Percentiles rank a stretch among this genome's conserved stretches.
phyloP scores from a whole-genome alignment of 1,284 basidiomycete species.

The Coniophora puteana region DNA sequence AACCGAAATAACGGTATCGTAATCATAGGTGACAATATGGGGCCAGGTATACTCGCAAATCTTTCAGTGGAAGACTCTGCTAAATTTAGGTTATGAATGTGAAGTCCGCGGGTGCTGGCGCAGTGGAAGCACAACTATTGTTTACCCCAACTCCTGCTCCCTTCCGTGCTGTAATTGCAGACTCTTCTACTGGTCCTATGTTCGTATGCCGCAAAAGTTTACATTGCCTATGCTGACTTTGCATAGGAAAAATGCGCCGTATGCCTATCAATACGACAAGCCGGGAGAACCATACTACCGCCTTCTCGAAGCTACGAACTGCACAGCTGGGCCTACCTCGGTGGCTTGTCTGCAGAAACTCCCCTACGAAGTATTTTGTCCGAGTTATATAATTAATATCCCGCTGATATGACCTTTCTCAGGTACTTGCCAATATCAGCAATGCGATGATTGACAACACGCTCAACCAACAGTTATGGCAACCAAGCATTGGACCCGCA shows the following conservation, averaged over 20 bases:
- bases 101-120: conserved; percentile 57
- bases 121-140: conserved; percentile 46
- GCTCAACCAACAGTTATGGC: conserved; percentile 54
- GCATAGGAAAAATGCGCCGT: conserved; percentile 52
- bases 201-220: conserved; percentile 24
- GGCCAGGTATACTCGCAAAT: conserved; percentile 45
- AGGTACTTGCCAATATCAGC: conserved; percentile 44
- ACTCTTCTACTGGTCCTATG: conserved; percentile 56
- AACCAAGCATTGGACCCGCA: conserved; percentile 49
- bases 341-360: conserved; percentile 45
- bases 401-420: not conserved
- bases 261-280: conserved; percentile 48
- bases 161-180: conserved; percentile 52
- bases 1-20: too few species aligned
- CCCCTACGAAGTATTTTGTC: conserved; percentile 39
- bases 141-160: conserved; percentile 36
- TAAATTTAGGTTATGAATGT: not conserved
- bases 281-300: conserved; percentile 51
- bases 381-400: not conserved
- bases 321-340: conserved; percentile 36
- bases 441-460: conserved; percentile 42
- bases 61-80: not conserved
- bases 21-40: conserved; percentile 53
- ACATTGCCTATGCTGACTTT: not conserved
- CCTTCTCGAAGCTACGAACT: conserved; percentile 44